phyloP scores from a whole-genome alignment of 768 basidiomycete genomes.

The Lepiota venenata region DNA sequence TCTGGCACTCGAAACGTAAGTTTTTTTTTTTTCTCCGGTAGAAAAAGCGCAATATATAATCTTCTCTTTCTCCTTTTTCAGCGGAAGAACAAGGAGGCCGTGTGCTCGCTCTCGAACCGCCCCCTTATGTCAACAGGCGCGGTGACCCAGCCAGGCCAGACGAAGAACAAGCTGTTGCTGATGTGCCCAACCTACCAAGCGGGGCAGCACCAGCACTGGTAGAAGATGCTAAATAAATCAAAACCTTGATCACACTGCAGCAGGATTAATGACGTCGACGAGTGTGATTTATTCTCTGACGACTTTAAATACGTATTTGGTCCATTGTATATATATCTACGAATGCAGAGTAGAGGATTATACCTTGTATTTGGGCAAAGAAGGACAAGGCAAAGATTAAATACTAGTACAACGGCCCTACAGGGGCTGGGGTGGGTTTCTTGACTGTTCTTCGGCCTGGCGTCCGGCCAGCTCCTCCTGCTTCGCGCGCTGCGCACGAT shows the following conservation, averaged over 20 bases:
- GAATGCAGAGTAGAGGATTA: background rate
- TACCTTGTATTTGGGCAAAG: background rate
- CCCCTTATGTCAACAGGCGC: conserved; percentile 47
- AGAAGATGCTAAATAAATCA: background rate
- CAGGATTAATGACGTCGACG: background rate
- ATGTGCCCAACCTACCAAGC: background rate
- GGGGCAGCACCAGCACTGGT: background rate
- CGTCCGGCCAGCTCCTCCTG: conserved; percentile 31
- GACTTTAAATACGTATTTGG: background rate
- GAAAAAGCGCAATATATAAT: background rate
- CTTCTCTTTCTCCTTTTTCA: conserved; percentile 20
- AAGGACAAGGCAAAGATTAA: background rate
- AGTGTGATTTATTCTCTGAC: background rate
- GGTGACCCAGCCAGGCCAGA: conserved; percentile 15
- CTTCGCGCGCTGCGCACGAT: conserved; percentile 48
- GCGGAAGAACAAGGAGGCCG: conserved; percentile 67
- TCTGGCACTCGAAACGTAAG: conserved; percentile 84
- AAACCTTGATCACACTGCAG: too few species aligned
- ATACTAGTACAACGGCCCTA: conserved; percentile 11
- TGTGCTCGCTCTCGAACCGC: conserved; percentile 52
- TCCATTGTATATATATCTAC: background rate
- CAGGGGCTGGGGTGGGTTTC: conserved; percentile 29
- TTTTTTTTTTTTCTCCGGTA: conserved; percentile 13
- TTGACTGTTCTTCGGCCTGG: conserved; percentile 23
- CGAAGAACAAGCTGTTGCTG: conserved; percentile 14